phyloP scores from a whole-genome alignment of 192 early-diverging fungal species.

The Entomortierella lignicola region DNA sequence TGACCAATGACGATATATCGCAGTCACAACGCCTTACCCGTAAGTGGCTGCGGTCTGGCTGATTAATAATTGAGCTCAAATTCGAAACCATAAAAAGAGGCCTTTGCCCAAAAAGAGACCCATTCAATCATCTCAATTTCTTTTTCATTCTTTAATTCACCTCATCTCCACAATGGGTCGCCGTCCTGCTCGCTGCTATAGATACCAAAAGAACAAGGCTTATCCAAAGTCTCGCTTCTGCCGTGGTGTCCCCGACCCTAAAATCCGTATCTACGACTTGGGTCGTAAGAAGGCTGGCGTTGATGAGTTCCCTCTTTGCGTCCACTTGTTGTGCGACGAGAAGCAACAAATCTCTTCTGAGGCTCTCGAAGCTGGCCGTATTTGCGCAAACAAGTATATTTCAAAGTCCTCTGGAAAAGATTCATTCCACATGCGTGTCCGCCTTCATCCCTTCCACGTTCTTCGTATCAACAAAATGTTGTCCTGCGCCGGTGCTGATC shows the following conservation, averaged over 20 bases:
- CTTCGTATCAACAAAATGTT: constrained; percentile 99
- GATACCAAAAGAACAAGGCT: constrained; percentile 99
- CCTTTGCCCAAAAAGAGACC: not conserved
- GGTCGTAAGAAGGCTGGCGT: constrained; percentile 98
- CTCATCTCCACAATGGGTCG: constrained; percentile 83
- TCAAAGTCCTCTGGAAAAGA: constrained; percentile 97
- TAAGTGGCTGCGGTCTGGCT: constrained; percentile 1
- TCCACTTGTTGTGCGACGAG: constrained; percentile 97
- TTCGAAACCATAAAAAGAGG: not conserved
- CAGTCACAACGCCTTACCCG: not conserved
- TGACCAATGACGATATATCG: not conserved
- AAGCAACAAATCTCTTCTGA: constrained; percentile 99
- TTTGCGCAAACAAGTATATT: constrained; percentile 99
- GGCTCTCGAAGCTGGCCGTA: constrained; percentile 98
- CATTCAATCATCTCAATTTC: not conserved
- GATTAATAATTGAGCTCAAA: constrained; percentile 3
- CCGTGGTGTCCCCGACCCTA: constrained; percentile 99
- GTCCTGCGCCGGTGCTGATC: constrained; percentile 99
- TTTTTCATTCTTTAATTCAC: not conserved
- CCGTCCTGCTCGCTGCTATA: constrained; percentile 98
- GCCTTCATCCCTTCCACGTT: constrained; percentile 99
- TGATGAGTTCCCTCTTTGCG: constrained; percentile 97
- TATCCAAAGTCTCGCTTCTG: constrained; percentile 98
- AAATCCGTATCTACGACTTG: constrained; percentile 97
- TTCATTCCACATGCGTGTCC: constrained; percentile 98